phyloP scores from a whole-genome alignment of 495 filamentous ascomycete species.

The Lindgomyces ingoldianus region DNA sequence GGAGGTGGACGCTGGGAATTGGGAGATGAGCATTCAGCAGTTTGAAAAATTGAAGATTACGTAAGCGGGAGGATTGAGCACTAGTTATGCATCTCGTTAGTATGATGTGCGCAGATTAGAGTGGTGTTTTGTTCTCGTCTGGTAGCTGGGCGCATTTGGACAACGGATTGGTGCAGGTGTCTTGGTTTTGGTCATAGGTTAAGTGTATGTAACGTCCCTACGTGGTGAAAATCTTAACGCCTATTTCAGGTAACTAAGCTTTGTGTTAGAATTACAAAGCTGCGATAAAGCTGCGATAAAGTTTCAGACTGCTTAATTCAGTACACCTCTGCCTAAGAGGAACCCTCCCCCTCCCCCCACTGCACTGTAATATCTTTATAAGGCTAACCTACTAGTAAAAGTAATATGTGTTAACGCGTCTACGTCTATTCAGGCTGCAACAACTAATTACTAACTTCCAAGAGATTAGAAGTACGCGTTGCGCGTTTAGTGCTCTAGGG shows the following conservation, averaged over 20 bases:
- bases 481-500: not conserved
- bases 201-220: too few relatives aligned
- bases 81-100: too few relatives aligned
- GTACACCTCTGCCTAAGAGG: not conserved
- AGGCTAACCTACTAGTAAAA: not conserved
- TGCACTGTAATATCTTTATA: not conserved
- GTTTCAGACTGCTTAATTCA: not conserved
- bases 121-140: too few relatives aligned
- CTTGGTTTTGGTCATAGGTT: too few relatives aligned
- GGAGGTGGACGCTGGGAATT: constrained; percentile 43
- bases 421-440: not conserved
- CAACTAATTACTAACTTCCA: not conserved
- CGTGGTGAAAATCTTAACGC: too few relatives aligned
- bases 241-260: not conserved
- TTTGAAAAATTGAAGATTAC: constrained; percentile 49
- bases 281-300: not conserved
- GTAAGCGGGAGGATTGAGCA: too few relatives aligned
- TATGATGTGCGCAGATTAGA: too few relatives aligned
- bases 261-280: not conserved
- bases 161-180: too few relatives aligned
- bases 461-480: not conserved
- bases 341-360: too few relatives aligned
- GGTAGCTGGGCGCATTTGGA: too few relatives aligned
- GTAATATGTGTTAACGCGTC: not conserved
- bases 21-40: constrained; percentile 45